Conservation (phyloP, 768 basidiomycete species). For the Candolleomyces eurysporus region DNA sequence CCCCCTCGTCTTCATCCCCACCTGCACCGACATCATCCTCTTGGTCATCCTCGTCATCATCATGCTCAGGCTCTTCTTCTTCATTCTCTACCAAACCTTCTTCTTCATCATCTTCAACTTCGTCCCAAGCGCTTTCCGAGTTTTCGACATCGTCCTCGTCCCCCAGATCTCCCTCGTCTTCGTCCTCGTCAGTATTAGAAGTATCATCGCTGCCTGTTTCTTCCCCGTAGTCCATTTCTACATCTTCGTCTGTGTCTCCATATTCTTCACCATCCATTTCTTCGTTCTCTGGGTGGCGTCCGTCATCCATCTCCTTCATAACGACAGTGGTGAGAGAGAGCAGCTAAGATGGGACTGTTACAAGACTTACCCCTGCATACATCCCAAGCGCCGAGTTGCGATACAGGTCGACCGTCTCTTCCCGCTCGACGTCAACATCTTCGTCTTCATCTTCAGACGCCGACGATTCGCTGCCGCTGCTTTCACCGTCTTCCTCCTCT, state of each 20-base stretch:
- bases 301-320: conserved; percentile 81
- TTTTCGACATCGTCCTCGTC: conserved; percentile 43
- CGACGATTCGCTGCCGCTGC: conserved; percentile 38
- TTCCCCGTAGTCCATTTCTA: conserved; percentile 86
- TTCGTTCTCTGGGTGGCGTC: conserved; percentile 64
- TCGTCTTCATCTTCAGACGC: conserved; percentile 50
- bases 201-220: conserved; percentile 82
- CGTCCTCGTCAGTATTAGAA: conserved; percentile 70
- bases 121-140: conserved; percentile 63
- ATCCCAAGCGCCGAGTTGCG: conserved; percentile 96
- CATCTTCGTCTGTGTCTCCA: conserved; percentile 73
- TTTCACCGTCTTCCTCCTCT: conserved; percentile 48
- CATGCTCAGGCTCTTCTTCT: conserved; percentile 49
- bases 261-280: conserved; percentile 83
- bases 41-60: conserved; percentile 45
- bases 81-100: conserved; percentile 57
- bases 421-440: conserved; percentile 60
- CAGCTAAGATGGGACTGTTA: not conserved
- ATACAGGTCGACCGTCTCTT: conserved; percentile 91
- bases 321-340: conserved; percentile 4
- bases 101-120: conserved; percentile 68
- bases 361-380: conserved; percentile 77
- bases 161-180: conserved; percentile 61
- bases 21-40: conserved; percentile 40
- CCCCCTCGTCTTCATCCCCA: conserved; percentile 22